phyloP scores from a whole-genome alignment of 176 grass and related monocot species.

The Puya raimondii region DNA sequence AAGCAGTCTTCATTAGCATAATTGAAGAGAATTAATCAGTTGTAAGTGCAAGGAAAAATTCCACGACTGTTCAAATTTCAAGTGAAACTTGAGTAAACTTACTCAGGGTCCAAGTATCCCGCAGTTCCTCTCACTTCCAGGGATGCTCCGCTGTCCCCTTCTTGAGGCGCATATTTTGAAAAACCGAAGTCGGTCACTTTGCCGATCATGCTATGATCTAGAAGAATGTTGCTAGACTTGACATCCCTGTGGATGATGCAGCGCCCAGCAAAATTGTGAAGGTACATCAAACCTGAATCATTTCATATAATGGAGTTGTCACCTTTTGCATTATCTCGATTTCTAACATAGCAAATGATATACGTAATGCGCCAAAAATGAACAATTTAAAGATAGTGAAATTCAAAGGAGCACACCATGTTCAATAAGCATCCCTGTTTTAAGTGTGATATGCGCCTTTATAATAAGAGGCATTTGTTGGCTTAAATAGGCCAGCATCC shows the following conservation, averaged over 20 bases:
- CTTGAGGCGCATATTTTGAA: conserved; percentile 70
- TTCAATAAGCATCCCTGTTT: too few species aligned
- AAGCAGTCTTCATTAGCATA: too few species aligned
- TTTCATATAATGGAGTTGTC: background rate
- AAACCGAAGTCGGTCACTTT: conserved; percentile 64
- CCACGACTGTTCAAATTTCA: background rate
- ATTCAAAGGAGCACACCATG: too few species aligned
- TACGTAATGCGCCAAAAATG: too few species aligned
- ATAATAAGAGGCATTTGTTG: too few species aligned
- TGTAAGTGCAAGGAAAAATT: too few species aligned
- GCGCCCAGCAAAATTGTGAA: conserved; percentile 48
- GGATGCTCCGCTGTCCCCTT: conserved; percentile 56
- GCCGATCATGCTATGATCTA: conserved; percentile 68
- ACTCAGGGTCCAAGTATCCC: conserved; percentile 81
- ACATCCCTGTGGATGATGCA: conserved; percentile 77
- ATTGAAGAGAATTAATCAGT: too few species aligned
- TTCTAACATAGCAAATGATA: too few species aligned
- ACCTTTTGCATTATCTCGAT: background rate
- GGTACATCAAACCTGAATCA: conserved; percentile 48
- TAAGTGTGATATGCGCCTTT: too few species aligned
- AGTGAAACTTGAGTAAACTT: conserved; percentile 22
- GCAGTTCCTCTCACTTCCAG: conserved; percentile 77
- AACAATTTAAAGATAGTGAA: too few species aligned
- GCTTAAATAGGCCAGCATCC: too few species aligned
- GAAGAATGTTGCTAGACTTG: conserved; percentile 75